A percentile compares a stretch with the other conserved stretches of the same genome.
Conservation (phyloP, 345 rosid species). For the Hibiscus tridactylites region DNA sequence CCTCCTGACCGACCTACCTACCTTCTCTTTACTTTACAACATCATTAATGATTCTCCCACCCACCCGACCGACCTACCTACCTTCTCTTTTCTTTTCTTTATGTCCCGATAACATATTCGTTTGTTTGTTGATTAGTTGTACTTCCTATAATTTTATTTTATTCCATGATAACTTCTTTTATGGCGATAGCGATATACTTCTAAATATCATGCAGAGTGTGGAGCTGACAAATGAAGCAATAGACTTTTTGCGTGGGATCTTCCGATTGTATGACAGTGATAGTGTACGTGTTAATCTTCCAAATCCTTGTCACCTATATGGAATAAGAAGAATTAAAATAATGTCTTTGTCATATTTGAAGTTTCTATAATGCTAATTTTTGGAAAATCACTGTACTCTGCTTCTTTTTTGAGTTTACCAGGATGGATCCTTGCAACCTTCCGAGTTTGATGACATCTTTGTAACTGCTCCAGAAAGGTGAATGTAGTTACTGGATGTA, state of each 20-base stretch:
- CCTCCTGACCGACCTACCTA: neutral
- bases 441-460: slow-evolving; percentile 63
- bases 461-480: slow-evolving; percentile 80
- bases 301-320: neutral
- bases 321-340: neutral
- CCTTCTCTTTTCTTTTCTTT: neutral
- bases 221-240: slow-evolving; percentile 56
- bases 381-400: neutral
- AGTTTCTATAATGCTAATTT: neutral
- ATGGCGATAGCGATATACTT: neutral
- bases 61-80: neutral
- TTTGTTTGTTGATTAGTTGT: neutral
- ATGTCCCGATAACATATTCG: neutral
- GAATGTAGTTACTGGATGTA: slow-evolving; percentile 4
- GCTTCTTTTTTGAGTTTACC: slow-evolving; percentile 22
- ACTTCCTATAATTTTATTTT: neutral
- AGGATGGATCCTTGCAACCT: slow-evolving; percentile 68
- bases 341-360: neutral
- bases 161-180: slow-evolving; percentile 2
- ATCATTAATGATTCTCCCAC: no score
- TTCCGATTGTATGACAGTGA: slow-evolving; percentile 59
- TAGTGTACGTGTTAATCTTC: slow-evolving; percentile 39
- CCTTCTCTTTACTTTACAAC: neutral
- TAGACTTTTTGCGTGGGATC: slow-evolving; percentile 56
- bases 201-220: slow-evolving; percentile 41